Conservation (phyloP, 306 rosid species). For the Quercus wislizeni region DNA sequence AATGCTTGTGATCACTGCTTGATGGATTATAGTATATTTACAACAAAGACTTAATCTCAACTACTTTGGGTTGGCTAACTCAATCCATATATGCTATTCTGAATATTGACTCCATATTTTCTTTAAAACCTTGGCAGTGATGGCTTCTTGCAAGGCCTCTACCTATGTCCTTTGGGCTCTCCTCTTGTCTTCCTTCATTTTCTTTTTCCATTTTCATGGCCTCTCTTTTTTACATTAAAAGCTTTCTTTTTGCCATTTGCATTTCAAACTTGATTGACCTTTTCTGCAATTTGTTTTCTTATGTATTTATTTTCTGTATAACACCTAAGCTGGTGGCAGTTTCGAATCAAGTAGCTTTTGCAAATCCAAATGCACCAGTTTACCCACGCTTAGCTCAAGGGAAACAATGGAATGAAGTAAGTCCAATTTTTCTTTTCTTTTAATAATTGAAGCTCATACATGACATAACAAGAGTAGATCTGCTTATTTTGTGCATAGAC, state of each 20-base stretch:
- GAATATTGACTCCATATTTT: background rate
- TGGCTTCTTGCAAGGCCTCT: background rate
- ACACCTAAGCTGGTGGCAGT: conserved; percentile 79
- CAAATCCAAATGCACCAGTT: conserved; percentile 83
- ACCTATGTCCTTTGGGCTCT: background rate
- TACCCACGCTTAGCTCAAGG: conserved; percentile 96
- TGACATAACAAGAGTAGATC: conserved; percentile 7
- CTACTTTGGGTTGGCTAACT: background rate
- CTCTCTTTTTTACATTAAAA: background rate
- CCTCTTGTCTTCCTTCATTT: background rate
- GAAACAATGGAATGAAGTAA: conserved; percentile 84
- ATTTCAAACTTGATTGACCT: conserved; percentile 1
- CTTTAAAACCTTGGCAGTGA: background rate
- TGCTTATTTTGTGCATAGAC: conserved; percentile 12
- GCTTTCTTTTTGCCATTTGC: background rate
- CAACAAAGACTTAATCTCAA: background rate
- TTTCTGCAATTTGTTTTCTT: background rate
- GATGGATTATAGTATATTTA: background rate
- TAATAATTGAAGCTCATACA: background rate
- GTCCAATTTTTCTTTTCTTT: conserved; percentile 14
- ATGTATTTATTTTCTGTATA: conserved; percentile 13
- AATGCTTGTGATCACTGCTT: background rate
- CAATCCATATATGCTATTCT: background rate
- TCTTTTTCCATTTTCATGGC: background rate
- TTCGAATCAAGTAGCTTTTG: conserved; percentile 57